Base-by-base conservation (phyloP, 1,284 basidiomycete species). In the Pisolithus thermaeus region DNA sequence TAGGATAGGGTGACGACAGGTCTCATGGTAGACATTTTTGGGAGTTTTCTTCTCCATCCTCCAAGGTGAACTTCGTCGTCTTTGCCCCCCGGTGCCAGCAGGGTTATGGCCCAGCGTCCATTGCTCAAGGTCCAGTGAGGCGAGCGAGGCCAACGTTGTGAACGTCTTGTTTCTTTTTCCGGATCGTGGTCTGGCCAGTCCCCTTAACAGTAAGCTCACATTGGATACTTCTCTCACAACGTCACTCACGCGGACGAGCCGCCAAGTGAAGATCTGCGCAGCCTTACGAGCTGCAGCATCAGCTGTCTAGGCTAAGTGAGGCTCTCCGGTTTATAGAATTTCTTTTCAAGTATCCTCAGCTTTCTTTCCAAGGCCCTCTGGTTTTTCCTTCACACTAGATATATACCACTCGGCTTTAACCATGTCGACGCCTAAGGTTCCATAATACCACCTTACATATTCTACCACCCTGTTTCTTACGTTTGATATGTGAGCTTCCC, bases 1-100 rank as follows among this genome's bases (percentile, higher is more conserved):
- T n/a, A n/a, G 3, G n/a, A 6, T 16, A 12, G 12, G 16, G 7
- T 22, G 32, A 40, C 49, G 20, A 46, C 22, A 40, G 7, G 27
- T 20, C 43, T 7, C 1, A 12, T 49, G 4, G 3, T 18, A 65
- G 64, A 49, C 52, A 6, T 55, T 64, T 30, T 65, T 62, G 67
- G 62, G 56, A 1, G 46, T 32, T 0, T 23, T 60, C 16, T 63
- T 59, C 37, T 56, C 63, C 22, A 45, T 50, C 2, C 23, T 69
- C 12, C 56, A 66, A 27, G 55, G 57, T 1, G 62, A 66, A 14
- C 16, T 66, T 0, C 40, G 54, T 11, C 50, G 53, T 20, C 49
- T 64, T 7, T 61, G 54, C n/a, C 16, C 42, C 30, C 43, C 4
- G 42, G 45, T 52, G 20, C 36, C 9, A 30, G 8, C 27, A 35